Evolutionary conservation across 768 basidiomycete species (phyloP).

Genomic region (Galerina marginata): DNA sequence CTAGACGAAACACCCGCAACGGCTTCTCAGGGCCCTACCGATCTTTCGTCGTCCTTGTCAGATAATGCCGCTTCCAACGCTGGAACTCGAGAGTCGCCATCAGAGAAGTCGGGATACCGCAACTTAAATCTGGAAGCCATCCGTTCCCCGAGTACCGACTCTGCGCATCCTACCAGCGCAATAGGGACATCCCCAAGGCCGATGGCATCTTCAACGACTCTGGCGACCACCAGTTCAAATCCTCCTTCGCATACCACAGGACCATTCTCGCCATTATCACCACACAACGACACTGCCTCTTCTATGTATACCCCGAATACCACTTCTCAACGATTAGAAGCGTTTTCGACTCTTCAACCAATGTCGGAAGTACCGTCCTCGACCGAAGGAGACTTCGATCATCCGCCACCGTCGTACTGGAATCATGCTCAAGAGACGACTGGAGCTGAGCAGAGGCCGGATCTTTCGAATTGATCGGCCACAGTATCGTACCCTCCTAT

Average conservation of each 20-base stretch:
- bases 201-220: neutral
- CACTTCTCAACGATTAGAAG: neutral
- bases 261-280: neutral
- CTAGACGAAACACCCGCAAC: neutral
- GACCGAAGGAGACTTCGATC: neutral
- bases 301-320: neutral
- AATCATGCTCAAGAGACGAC: neutral
- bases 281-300: neutral
- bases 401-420: constrained; percentile 4
- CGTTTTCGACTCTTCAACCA: neutral
- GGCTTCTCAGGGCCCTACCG: too few relatives aligned
- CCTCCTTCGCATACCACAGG: neutral
- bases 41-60: too few relatives aligned
- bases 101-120: too few relatives aligned
- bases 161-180: neutral
- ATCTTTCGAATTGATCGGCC: neutral
- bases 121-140: too few relatives aligned
- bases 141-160: too few relatives aligned
- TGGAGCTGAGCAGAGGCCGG: neutral
- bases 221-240: neutral
- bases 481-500: neutral
- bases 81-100: neutral
- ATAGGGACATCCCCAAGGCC: neutral
- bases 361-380: neutral
- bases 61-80: neutral